Conservation (phyloP, 352 stramenopile genomes). For the Pythium oligandrum region DNA sequence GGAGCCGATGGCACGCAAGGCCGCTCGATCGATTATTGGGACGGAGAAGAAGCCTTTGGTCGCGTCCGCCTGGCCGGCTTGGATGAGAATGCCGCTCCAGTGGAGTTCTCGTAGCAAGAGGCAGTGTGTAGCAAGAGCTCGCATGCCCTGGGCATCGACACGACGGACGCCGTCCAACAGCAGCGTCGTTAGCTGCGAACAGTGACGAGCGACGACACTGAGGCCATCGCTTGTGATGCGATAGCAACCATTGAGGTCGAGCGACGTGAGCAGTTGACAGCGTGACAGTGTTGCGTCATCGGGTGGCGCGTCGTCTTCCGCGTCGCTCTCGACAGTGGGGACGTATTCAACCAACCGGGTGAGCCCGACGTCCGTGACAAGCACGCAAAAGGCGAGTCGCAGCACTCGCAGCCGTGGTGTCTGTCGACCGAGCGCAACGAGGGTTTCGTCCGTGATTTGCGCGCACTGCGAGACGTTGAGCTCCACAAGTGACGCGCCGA, state of each 20-base stretch:
- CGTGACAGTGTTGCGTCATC: constrained; percentile 5
- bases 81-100: constrained; percentile 63
- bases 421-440: constrained; percentile 37
- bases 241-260: constrained; percentile 70
- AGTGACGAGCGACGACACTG: constrained; percentile 28
- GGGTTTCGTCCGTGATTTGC: constrained; percentile 47
- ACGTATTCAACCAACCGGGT: constrained; percentile 35
- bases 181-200: constrained; percentile 34
- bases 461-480: constrained; percentile 55
- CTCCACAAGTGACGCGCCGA: constrained; percentile 22
- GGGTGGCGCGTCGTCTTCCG: constrained; percentile 4
- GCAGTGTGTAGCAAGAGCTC: constrained; percentile 30
- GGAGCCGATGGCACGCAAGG: constrained; percentile 22
- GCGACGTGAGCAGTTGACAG: constrained; percentile 33
- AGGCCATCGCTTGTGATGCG: constrained; percentile 51
- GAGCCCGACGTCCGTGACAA: constrained; percentile 50
- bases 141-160: constrained; percentile 25
- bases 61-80: not conserved
- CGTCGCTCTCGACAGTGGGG: constrained; percentile 6
- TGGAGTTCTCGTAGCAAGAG: constrained; percentile 29
- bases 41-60: constrained; percentile 58
- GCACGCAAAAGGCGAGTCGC: constrained; percentile 45
- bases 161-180: constrained; percentile 57
- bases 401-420: constrained; percentile 35
- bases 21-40: constrained; percentile 31